Base-by-base conservation (phyloP, 2,329 filamentous ascomycete genomes). In the Aspergillus novoparasiticus region DNA sequence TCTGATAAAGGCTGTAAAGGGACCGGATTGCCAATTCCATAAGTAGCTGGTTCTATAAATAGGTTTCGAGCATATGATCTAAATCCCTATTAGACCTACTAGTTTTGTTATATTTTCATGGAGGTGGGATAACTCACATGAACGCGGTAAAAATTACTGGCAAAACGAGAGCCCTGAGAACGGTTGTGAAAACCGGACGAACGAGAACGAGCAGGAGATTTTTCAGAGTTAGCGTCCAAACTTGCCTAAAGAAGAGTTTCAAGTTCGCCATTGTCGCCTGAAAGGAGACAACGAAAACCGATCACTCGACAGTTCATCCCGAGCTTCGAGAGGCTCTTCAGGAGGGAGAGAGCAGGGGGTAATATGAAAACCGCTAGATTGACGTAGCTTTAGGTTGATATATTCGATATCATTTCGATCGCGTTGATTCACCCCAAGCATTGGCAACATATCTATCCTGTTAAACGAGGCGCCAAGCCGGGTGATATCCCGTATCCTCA, bases 61-160 rank as follows among this genome's bases (percentile, higher is more conserved):
- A 97, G 86, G 75, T 94, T 94, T 69, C 91, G 89, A 19, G 92
- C 90, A 75, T 90, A 94, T 59, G 81, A 81, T 54, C 85, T 85
- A 69, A n/a, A 28, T 45, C 34, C 26, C 14, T 8, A 32, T 53
- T 53, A 57, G 43, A 21, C 28, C 16, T 16, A 12, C 11, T 19
- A 4, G 2, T 14, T n/a, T 23, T 54, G 9, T n/a, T 28, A 16
- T 21, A 14, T 23, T n/a, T 55, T 30, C 79, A 30, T 16, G 28
- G 28, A 55, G n/a, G 46, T 3, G 46, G 62, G 46, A 50, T 19
- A 14, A 68, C 72, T 43, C 59, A 78, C 71, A 81, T 67, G 71
- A 83, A 82, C 55, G 75, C 77, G n/a, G 80, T 76, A 70, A 86
- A 85, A 46, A 86, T 80, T 30, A 87, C 81, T 0, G 86, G 86